Conservation (phyloP, 306 rosid genomes). For the Lathyrus aphaca region DNA sequence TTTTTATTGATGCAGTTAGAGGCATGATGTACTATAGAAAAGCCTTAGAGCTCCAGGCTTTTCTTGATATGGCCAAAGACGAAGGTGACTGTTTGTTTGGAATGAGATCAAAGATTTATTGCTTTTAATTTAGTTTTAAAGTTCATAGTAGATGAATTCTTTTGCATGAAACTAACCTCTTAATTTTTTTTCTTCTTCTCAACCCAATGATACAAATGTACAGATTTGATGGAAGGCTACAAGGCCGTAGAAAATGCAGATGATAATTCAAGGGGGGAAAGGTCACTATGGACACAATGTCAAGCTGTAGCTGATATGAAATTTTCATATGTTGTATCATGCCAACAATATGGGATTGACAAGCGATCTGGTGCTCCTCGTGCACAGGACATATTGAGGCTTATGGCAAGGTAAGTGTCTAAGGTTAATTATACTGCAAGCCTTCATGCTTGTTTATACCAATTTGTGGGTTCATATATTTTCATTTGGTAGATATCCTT, state of each 20-base stretch:
- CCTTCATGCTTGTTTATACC: background rate
- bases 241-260: conserved; percentile 90
- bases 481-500: conserved; percentile 73
- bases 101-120: conserved; percentile 5
- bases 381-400: conserved; percentile 88
- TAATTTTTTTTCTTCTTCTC: background rate
- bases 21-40: conserved; percentile 97
- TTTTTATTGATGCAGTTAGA: conserved; percentile 60
- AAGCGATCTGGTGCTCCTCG: conserved; percentile 85
- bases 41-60: conserved; percentile 98
- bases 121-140: conserved; percentile 18
- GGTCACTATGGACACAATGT: conserved; percentile 90
- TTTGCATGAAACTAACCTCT: background rate
- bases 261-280: conserved; percentile 75
- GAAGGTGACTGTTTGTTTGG: conserved; percentile 55
- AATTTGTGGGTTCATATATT: conserved; percentile 26
- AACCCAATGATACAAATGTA: conserved; percentile 36
- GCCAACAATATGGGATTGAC: conserved; percentile 92
- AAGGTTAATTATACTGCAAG: background rate
- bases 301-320: conserved; percentile 98
- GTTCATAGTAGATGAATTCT: conserved; percentile 5
- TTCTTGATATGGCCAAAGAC: conserved; percentile 95
- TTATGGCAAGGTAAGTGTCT: conserved; percentile 89
- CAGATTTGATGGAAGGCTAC: conserved; percentile 96
- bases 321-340: conserved; percentile 93